These are phyloP conservation scores for Trypanosoma scelopori DNA, from an alignment of 208 protist genomes.

Conservation along the genomic window DNA sequence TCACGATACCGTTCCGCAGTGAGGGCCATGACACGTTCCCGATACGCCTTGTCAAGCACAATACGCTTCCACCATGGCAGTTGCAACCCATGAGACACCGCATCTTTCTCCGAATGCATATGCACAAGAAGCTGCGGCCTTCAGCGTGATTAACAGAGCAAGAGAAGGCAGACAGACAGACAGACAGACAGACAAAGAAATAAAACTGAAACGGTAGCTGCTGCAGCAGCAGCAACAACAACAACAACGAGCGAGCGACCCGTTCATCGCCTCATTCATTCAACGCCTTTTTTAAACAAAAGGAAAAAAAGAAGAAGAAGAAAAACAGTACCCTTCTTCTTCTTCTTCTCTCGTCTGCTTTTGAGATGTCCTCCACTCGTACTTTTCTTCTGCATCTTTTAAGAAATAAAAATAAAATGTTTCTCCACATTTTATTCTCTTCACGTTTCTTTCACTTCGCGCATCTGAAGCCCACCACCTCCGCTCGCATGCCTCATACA, in stretches of 20 bases:
- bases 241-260: constrained; percentile 3
- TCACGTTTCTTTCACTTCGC: background rate
- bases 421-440: background rate
- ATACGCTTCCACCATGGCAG: constrained; percentile 87
- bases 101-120: background rate
- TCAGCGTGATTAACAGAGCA: background rate
- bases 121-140: background rate
- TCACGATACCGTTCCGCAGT: constrained; percentile 50
- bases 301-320: too few species aligned
- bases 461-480: background rate
- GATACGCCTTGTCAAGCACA: constrained; percentile 52
- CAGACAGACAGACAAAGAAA: constrained; percentile 10
- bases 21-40: constrained; percentile 42
- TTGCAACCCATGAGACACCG: background rate
- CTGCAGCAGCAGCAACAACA: too few species aligned
- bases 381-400: background rate
- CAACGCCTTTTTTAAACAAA: constrained; percentile 4
- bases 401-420: too few species aligned
- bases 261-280: background rate
- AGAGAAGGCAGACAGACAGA: constrained; percentile 12
- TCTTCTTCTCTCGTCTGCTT: too few species aligned
- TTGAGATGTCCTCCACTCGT: background rate
- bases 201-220: constrained; percentile 4
- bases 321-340: too few species aligned
- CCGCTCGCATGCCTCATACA: constrained; percentile 27